phyloP scores from a whole-genome alignment of 176 grass and related monocot genomes.

The Chrysopogon serrulatus region DNA sequence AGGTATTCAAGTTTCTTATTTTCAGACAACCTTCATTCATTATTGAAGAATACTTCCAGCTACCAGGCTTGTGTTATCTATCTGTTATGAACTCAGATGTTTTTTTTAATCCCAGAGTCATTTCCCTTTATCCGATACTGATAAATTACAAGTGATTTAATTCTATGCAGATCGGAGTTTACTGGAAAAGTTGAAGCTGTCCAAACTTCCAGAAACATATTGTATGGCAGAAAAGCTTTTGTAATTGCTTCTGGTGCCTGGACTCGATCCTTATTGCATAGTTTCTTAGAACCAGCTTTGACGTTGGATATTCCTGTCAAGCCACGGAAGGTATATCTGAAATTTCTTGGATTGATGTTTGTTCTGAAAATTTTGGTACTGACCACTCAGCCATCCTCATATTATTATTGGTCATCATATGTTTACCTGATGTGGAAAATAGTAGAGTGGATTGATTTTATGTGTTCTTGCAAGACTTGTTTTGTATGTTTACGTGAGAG shows the following conservation, averaged over 20 bases:
- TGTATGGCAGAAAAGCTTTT: conserved; percentile 79
- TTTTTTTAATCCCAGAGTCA: neutral
- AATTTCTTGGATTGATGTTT: conserved; percentile 18
- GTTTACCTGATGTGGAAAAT: neutral
- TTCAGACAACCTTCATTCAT: neutral
- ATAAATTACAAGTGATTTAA: neutral
- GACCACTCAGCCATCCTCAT: neutral
- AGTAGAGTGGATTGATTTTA: neutral
- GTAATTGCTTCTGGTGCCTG: conserved; percentile 83
- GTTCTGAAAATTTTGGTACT: neutral
- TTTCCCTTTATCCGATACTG: conserved; percentile 5
- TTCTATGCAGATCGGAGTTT: conserved; percentile 56
- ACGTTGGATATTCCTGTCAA: conserved; percentile 75
- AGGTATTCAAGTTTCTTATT: conserved; percentile 47
- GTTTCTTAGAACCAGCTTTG: conserved; percentile 47
- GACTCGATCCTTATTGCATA: conserved; percentile 70
- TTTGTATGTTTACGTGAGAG: neutral
- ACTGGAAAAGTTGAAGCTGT: conserved; percentile 77
- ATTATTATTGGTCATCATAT: neutral
- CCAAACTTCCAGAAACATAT: conserved; percentile 72
- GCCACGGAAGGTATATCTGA: conserved; percentile 67
- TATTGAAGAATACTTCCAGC: conserved; percentile 7
- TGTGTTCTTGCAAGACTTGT: neutral
- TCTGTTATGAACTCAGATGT: neutral
- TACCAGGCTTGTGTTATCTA: neutral